Percentiles rank a stretch among this genome's conserved stretches.
phyloP scores from a whole-genome alignment of 495 filamentous ascomycete genomes.

The Hypoxylon intermedium region DNA sequence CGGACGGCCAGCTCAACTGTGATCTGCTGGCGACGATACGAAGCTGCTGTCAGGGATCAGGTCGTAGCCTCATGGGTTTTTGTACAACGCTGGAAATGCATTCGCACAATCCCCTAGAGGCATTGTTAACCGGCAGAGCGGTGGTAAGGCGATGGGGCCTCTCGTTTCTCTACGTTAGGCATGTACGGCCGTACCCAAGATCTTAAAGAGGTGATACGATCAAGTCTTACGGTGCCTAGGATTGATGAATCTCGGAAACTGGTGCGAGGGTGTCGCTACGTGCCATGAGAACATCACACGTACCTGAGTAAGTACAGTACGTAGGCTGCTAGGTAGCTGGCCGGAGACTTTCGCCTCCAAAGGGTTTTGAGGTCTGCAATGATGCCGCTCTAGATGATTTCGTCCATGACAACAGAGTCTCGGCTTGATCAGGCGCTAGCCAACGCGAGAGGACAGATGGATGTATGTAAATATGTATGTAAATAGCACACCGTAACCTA shows the following conservation, averaged over 20 bases:
- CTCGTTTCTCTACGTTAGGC: constrained; percentile 16
- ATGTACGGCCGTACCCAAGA: constrained; percentile 38
- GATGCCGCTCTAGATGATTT: too few relatives aligned
- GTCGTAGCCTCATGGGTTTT: neutral
- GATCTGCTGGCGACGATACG: neutral
- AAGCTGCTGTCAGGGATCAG: constrained; percentile 5
- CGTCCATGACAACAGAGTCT: too few relatives aligned
- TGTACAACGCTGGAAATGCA: constrained; percentile 23
- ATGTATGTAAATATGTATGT: constrained; percentile 7
- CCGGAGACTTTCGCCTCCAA: neutral
- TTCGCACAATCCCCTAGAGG: constrained; percentile 4
- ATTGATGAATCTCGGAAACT: constrained; percentile 24
- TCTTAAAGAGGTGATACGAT: constrained; percentile 34
- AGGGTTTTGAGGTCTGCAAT: neutral
- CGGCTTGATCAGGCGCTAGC: neutral
- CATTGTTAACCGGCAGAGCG: constrained; percentile 12
- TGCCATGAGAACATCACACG: constrained; percentile 5
- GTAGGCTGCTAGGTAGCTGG: neutral
- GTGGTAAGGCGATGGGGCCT: constrained; percentile 5
- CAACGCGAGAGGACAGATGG: neutral
- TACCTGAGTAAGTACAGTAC: too few relatives aligned
- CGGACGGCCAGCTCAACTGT: neutral
- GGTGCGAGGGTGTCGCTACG: constrained; percentile 33
- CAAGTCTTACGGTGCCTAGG: constrained; percentile 27
- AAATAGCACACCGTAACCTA: too few relatives aligned